Conservation (phyloP, 306 rosid genomes). For the Cicer chorassanicum region DNA sequence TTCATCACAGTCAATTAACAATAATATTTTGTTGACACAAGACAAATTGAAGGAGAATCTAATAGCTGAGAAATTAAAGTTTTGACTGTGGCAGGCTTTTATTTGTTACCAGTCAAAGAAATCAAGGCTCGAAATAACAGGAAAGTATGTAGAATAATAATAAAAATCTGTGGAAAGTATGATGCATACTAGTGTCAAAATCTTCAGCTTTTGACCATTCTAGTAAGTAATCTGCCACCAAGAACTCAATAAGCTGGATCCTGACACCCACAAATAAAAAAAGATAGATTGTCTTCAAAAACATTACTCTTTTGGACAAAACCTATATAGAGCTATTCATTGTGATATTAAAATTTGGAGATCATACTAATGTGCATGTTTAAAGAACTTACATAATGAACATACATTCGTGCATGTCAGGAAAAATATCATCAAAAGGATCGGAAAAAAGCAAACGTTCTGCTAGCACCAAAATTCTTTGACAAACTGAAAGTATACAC, state of each 20-base stretch:
- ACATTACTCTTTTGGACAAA: constrained; percentile 5
- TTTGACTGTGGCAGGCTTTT: not conserved
- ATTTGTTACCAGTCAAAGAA: not conserved
- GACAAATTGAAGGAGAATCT: constrained; percentile 17
- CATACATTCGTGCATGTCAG: constrained; percentile 71
- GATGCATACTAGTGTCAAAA: constrained; percentile 64
- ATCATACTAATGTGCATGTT: constrained; percentile 17
- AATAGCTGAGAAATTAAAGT: not conserved
- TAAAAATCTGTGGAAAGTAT: constrained; percentile 25
- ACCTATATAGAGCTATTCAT: not conserved
- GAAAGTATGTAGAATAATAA: constrained; percentile 4
- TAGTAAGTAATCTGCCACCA: constrained; percentile 71
- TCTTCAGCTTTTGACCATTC: constrained; percentile 75
- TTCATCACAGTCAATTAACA: constrained; percentile 6
- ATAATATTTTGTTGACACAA: constrained; percentile 22
- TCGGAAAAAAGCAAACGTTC: constrained; percentile 85
- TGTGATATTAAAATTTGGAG: constrained; percentile 20
- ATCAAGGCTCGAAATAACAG: constrained; percentile 11
- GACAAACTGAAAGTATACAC: constrained; percentile 69
- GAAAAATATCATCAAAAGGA: constrained; percentile 82
- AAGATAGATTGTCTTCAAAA: constrained; percentile 26
- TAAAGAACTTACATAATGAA: constrained; percentile 74
- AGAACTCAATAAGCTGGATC: constrained; percentile 87
- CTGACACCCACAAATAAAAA: constrained; percentile 55
- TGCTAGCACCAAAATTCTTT: constrained; percentile 68